A percentile compares a stretch with the other conserved stretches of the same genome.
phyloP scores from a whole-genome alignment of 306 rosid species.

The Crataegus laevigata region DNA sequence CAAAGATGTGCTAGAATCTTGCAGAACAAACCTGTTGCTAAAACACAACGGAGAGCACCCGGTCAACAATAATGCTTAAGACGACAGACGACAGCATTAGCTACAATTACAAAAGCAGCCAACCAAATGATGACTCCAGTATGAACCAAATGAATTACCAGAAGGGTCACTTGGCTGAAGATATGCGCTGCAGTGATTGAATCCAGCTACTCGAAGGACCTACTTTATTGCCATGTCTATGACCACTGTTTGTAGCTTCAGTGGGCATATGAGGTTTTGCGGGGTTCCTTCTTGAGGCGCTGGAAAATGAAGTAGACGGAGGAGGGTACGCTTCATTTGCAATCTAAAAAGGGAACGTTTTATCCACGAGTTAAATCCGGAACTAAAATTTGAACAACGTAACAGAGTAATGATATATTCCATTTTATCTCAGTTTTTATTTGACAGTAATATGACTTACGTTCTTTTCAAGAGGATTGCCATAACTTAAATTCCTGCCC shows the following conservation, averaged over 20 bases:
- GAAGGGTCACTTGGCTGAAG: constrained; percentile 57
- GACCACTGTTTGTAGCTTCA: constrained; percentile 49
- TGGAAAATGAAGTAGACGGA: constrained; percentile 55
- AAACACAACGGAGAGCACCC: constrained; percentile 22
- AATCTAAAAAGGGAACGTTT: constrained; percentile 37
- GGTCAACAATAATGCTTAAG: constrained; percentile 14
- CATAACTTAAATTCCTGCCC: constrained; percentile 44
- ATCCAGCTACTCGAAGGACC: constrained; percentile 93
- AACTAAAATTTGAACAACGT: neutral
- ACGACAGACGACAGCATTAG: neutral
- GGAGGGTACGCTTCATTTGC: constrained; percentile 47
- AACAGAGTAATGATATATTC: neutral
- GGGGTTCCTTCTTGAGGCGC: constrained; percentile 50
- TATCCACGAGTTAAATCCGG: neutral
- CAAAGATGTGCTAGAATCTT: constrained; percentile 25
- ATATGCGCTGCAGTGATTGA: constrained; percentile 66
- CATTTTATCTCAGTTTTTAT: neutral
- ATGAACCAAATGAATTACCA: constrained; percentile 36
- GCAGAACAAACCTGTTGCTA: constrained; percentile 32
- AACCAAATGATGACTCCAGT: constrained; percentile 7
- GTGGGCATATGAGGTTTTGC: constrained; percentile 44
- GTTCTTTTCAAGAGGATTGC: constrained; percentile 57
- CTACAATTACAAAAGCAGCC: neutral
- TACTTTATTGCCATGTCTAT: constrained; percentile 48
- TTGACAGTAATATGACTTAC: constrained; percentile 32